Evolutionary conservation across 176 grass and related monocot species (phyloP), one percentile per base, ranked within the genome.

Genomic region (Carex littledalei): DNA sequence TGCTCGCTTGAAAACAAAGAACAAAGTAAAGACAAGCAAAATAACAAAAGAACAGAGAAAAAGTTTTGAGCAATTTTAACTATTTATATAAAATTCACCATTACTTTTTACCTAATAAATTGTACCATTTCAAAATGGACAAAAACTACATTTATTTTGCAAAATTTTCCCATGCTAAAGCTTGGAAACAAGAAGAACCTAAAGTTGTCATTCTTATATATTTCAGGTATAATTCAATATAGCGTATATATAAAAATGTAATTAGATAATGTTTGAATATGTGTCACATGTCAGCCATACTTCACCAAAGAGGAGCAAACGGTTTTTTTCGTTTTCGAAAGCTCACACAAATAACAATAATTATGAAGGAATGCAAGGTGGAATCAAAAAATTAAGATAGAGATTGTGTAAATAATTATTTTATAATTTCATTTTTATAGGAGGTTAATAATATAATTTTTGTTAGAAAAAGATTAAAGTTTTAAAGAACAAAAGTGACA

Each of bases 151-250:
- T 29, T 3, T 12, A 76, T 21, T 50, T 20, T 21, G n/a, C 18
- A 16, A 75, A 50, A 13, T 13, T 26, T 22, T 52, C 14, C 20
- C 20, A 76, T 53, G 26, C n/a, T 11, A 8, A 81, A 81, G 80
- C 60, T 81, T 81, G 26, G 55, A 63, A 81, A 81, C 78, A 81
- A 76, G 21, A 53, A 76, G 72, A 76, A 76, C 20, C 11, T 21
- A 76, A 54, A 76, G 72, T 24, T 76, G 10, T 31, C 72, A 76
- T 53, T 76, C 72, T 22, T 76, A n/a, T 53, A 26, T 15, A 26
- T 52, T 52, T 53, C 11, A 49, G 45, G 52, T 3, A 75, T 75
- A 6, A 53, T 35, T 75, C 3, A 74, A 74, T 24, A 74, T 24
- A 50, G 45, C 14, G 39, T n/a, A 37, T 49, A 14, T 3, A 37